Base-by-base conservation (phyloP, 1,284 basidiomycete species). In the Ustilago esculenta region DNA sequence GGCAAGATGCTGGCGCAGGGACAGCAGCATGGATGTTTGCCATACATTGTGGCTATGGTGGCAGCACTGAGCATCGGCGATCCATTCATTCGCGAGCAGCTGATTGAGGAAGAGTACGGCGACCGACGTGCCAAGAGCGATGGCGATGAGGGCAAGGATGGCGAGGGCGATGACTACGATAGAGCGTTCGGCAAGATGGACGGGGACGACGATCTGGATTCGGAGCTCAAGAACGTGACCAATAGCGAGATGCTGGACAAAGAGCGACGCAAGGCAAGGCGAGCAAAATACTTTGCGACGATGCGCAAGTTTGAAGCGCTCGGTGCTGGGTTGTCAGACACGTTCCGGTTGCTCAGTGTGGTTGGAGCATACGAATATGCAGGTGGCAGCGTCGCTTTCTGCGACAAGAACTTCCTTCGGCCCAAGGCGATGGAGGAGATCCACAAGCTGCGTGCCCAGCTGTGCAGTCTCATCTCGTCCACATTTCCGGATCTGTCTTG, bases 381-480 rank as follows among this genome's bases (percentile, higher is more conserved):
- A 2, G 90, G 91, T 3, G 90, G 90, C 18, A 88, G 88, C 0
- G 34, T 51, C 6, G 82, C 86, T 20, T 99, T 98, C 82, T 98
- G 96, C 83, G 83, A 84, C 8, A 87, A 91, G 44, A 92, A 98
- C 82, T 98, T 96, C 77, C 88, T 98, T n/a, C 86, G 94, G 54
- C 86, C 87, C 1, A 98, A 98, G 86, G 92, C 94, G 0, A 98
- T 99, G 94, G 92, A 97, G 83, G 96, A 99, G 84, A 96, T 98
- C 36, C 94, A 95, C 83, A 98, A 98, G 82, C 86, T 99, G n/a
- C 88, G 94, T 34, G 86, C 88, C 0, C 96, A 91, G 87, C 74
- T 88, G 86, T 70, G 73, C 41, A 57, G 54, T 17, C 43, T 81
- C 21, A 73, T 81, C 27, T 42, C 58, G 3, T 61, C 73, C 3